A percentile compares a stretch with the other conserved stretches of the same genome.
Conservation (phyloP, 148 eudicot species). For the Gaultheria prostrata region DNA sequence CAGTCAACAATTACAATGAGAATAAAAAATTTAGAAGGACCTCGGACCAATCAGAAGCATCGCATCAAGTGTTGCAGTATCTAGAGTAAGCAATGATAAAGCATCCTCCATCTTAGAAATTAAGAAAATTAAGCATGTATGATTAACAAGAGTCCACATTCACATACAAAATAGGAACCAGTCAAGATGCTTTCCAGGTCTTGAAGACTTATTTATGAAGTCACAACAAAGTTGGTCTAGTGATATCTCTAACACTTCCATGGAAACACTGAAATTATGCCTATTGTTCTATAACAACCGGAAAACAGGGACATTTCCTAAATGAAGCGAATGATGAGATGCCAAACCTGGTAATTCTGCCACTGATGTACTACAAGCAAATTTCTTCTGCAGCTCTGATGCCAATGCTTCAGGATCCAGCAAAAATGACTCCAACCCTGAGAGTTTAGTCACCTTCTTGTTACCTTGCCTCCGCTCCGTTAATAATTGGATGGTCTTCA, state of each 20-base stretch:
- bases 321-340: not conserved
- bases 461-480: conserved; percentile 95
- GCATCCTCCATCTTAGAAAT: not conserved
- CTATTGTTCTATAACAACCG: not conserved
- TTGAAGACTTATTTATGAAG: not conserved
- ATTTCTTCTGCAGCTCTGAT: conserved; percentile 90
- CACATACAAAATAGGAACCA: not conserved
- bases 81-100: not conserved
- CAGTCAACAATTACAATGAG: not conserved
- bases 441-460: conserved; percentile 90
- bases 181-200: not conserved
- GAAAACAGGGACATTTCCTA: conserved; percentile 14
- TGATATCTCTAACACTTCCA: not conserved
- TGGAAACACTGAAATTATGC: not conserved
- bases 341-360: conserved; percentile 72
- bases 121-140: not conserved
- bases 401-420: conserved; percentile 83
- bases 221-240: not conserved
- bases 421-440: conserved; percentile 85
- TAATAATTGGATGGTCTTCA: conserved; percentile 73
- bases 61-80: not conserved
- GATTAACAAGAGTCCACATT: not conserved
- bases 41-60: not conserved
- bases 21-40: not conserved
- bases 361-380: conserved; percentile 91